A percentile compares a stretch with the other conserved stretches of the same genome.
These are phyloP conservation scores for Syzygium syzygioides DNA, from an alignment of 441 rosid species.

Conservation along the genomic window DNA sequence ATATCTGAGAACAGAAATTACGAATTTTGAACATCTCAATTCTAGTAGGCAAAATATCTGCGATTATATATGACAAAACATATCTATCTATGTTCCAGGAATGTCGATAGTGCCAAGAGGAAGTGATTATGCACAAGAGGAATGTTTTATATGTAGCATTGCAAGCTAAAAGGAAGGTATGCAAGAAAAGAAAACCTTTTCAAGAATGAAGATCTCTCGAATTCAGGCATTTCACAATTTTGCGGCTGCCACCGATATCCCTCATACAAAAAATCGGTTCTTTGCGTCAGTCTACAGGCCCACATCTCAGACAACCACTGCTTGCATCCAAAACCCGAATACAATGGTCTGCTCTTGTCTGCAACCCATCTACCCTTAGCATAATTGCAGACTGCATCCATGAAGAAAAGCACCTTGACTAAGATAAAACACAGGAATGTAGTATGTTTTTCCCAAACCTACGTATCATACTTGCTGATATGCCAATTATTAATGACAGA, in stretches of 20 bases:
- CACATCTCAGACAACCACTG: constrained; percentile 90
- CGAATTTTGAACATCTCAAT: not conserved
- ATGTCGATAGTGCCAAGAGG: not conserved
- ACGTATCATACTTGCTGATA: not conserved
- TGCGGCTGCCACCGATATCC: constrained; percentile 70
- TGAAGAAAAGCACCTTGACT: not conserved
- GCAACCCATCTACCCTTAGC: constrained; percentile 79
- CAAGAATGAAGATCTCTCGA: constrained; percentile 55
- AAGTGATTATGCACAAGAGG: not conserved
- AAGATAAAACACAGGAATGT: not conserved
- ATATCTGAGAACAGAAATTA: not conserved
- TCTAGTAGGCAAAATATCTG: not conserved
- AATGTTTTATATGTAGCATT: not conserved
- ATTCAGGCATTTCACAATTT: constrained; percentile 59
- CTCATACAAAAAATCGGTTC: constrained; percentile 76
- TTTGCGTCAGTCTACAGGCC: constrained; percentile 70
- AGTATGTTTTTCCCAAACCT: not conserved
- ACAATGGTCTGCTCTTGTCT: constrained; percentile 55
- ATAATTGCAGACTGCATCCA: constrained; percentile 63
- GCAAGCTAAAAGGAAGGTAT: not conserved
- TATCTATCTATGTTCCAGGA: not conserved
- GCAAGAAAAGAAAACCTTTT: constrained; percentile 30
- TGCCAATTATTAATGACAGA: not conserved
- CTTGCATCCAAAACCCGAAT: constrained; percentile 71
- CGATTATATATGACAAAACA: not conserved